Evolutionary conservation across 495 filamentous ascomycete genomes (phyloP).

Genomic region (Penicillium pancosmium): DNA sequence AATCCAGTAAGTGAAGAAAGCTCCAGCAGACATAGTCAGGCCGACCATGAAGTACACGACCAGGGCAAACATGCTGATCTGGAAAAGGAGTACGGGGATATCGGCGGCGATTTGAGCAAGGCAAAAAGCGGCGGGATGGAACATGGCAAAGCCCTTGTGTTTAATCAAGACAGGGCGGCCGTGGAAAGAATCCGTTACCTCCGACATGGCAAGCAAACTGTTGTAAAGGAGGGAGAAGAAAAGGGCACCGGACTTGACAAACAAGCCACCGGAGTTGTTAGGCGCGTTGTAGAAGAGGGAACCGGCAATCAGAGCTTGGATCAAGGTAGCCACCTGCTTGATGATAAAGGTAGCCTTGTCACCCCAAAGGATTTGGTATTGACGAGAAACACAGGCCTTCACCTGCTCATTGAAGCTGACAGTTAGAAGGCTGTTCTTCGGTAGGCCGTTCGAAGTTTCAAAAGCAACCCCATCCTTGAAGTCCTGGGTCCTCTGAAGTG

Average conservation of each 20-base stretch:
- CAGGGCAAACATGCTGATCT: slow-evolving; percentile 65
- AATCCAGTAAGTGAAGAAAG: slow-evolving; percentile 57
- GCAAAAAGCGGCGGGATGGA: slow-evolving; percentile 71
- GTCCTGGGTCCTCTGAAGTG: slow-evolving; percentile 45
- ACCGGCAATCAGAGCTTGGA: slow-evolving; percentile 44
- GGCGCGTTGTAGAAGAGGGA: slow-evolving; percentile 46
- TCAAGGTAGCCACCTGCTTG: slow-evolving; percentile 53
- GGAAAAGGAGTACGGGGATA: slow-evolving; percentile 65
- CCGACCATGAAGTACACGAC: slow-evolving; percentile 77
- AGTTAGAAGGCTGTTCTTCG: slow-evolving; percentile 55
- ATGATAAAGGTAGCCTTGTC: slow-evolving; percentile 62
- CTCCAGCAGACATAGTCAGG: slow-evolving; percentile 45
- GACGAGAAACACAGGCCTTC: slow-evolving; percentile 54
- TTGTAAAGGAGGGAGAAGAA: slow-evolving; percentile 80
- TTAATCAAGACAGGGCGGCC: slow-evolving; percentile 73
- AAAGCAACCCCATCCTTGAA: slow-evolving; percentile 53
- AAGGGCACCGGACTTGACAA: slow-evolving; percentile 56
- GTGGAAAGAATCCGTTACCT: slow-evolving; percentile 70
- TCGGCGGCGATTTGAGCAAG: slow-evolving; percentile 73
- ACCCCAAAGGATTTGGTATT: slow-evolving; percentile 62
- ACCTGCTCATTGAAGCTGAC: slow-evolving; percentile 61
- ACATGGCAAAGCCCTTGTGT: slow-evolving; percentile 76
- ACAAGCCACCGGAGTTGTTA: slow-evolving; percentile 46
- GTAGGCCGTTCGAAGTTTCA: slow-evolving; percentile 42
- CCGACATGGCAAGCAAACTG: slow-evolving; percentile 69